phyloP scores from a whole-genome alignment of 805 yeast species.

The Monosporozyma yasuniensis region DNA sequence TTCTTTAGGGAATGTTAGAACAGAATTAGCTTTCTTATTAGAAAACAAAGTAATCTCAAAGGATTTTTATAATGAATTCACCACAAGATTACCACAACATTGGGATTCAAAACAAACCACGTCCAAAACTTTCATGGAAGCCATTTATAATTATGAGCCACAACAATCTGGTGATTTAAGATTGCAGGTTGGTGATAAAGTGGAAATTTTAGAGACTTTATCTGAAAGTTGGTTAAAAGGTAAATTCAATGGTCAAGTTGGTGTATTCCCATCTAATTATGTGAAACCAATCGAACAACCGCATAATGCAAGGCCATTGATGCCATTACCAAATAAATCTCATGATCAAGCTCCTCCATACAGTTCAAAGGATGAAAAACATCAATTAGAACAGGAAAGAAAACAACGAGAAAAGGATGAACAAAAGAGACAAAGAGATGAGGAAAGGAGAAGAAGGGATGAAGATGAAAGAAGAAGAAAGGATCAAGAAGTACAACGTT shows the following conservation, averaged over 20 bases:
- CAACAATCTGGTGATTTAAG: constrained; percentile 67
- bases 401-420: not conserved
- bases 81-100: constrained; percentile 45
- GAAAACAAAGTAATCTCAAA: constrained; percentile 68
- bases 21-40: constrained; percentile 67
- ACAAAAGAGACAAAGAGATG: not conserved
- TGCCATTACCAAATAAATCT: not conserved
- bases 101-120: constrained; percentile 24
- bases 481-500: constrained; percentile 1
- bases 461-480: constrained; percentile 1
- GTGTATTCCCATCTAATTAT: constrained; percentile 86
- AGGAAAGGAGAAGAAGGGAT: not conserved
- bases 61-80: constrained; percentile 43
- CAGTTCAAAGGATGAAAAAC: constrained; percentile 3
- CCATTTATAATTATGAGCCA: constrained; percentile 62
- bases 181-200: constrained; percentile 54
- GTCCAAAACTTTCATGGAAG: constrained; percentile 42
- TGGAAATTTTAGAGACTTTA: constrained; percentile 60
- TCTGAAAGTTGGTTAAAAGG: constrained; percentile 93
- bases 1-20: constrained; percentile 66
- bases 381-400: constrained; percentile 3
- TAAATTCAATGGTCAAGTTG: constrained; percentile 43
- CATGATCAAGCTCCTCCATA: constrained; percentile 3
- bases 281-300: constrained; percentile 34
- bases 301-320: not conserved